A percentile compares a stretch with the other conserved stretches of the same genome.
Evolutionary conservation across 768 basidiomycete genomes (phyloP).

Genomic region (Dentipellis sp.): DNA sequence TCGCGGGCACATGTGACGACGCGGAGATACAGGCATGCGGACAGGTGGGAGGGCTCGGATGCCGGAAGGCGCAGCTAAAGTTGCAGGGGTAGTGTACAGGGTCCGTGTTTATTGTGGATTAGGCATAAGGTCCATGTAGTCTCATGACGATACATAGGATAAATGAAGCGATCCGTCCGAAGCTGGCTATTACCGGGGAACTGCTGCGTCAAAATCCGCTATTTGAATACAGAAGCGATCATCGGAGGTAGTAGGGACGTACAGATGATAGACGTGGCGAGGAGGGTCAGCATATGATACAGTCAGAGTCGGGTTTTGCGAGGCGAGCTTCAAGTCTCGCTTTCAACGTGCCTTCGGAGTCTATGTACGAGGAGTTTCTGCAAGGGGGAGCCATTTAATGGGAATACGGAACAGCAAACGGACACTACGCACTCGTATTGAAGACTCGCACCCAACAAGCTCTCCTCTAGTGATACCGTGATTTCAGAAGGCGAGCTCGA

Average conservation of each 20-base stretch:
- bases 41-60: too few relatives aligned
- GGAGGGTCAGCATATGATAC: conserved; percentile 9
- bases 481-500: neutral
- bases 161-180: too few relatives aligned
- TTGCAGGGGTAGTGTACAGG: neutral
- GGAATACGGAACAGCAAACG: neutral
- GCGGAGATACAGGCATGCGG: too few relatives aligned
- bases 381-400: neutral
- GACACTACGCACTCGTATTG: neutral
- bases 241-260: too few relatives aligned
- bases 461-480: neutral
- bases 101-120: neutral
- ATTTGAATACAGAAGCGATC: too few relatives aligned
- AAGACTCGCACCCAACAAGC: neutral
- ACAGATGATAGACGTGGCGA: neutral
- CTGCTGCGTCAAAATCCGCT: too few relatives aligned
- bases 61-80: neutral
- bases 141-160: too few relatives aligned
- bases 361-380: conserved; percentile 5
- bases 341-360: conserved; percentile 9
- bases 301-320: conserved; percentile 3
- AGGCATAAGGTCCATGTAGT: neutral
- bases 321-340: conserved; percentile 13
- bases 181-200: too few relatives aligned
- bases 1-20: neutral